Evolutionary conservation across 177 flowering plant species (phyloP), one percentile per base, ranked within the genome.

Genomic region (Telopea speciosissima): DNA sequence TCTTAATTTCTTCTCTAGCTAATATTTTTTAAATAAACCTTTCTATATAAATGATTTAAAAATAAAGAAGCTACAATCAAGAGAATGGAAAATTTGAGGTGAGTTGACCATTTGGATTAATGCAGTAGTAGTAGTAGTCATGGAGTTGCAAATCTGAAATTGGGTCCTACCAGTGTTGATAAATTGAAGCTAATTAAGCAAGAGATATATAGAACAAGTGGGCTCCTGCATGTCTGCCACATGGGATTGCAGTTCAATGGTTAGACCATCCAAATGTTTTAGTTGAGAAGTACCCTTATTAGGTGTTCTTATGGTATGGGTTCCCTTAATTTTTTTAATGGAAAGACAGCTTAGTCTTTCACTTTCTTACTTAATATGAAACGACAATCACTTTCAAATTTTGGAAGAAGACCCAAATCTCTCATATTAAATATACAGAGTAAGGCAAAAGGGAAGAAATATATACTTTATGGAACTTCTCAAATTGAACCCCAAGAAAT

Each of bases 311-410:
- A 7, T 5, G n/a, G 58, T 14, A 7, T 5, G n/a, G 58, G n/a
- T 0, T 14, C 19, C 4, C 17, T 16, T 52, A 14, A 14, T 52
- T 52, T 52, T 14, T 19, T 52, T 52, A 52, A 19, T 14, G 17
- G 17, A 52, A 13, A 52, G n/a, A 52, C 17, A 52, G 58, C n/a
- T 52, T 19, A 9, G 17, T 14, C 5, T 13, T 19, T 52, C 17
- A 14, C n/a, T 14, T 52, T 52, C n/a, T 52, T 52, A 52, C 4
- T 52, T 59, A 76, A 73, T n/a, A n/a, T 61, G 72, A 74, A 60
- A 75, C 42, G 36, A 66, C 68, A 71, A 66, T 70, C 71, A 10
- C 61, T 75, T 52, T 63, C 68, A 71, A 62, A 64, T 66, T 63
- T n/a, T n/a, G n/a, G n/a, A n/a, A n/a, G 54, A 42, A 64, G 65